Base-by-base conservation (phyloP, 116 monocot species). In the Trichopus zeylanicus region DNA sequence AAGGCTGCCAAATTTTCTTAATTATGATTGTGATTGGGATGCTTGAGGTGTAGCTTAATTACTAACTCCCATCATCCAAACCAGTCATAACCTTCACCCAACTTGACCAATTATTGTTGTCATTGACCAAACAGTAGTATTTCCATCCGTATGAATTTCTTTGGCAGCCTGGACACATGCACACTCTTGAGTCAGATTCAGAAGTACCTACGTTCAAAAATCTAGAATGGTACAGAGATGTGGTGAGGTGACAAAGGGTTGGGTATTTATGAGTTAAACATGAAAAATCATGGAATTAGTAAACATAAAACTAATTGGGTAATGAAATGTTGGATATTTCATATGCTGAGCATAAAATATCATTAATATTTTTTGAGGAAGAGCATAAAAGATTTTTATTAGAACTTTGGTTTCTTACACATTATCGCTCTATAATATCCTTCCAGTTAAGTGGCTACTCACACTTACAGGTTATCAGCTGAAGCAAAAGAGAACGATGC, bases 401-500 rank as follows among this genome's bases (percentile, higher is more conserved):
- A n/a, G n/a, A 2, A 18, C 42, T 42, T 9, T 3, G n/a, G 8
- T 13, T 15, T n/a, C 12, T 42, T 42, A 42, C 42, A n/a, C 42
- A 42, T 4, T n/a, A 12, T 2, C 12, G n/a, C n/a, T 12, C n/a
- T n/a, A 42, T 16, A 18, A 23, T 66, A 20, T 26, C 26, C 22
- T 19, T 0, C 16, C 20, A 24, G 3, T 6, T 52, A 11, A 20
- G n/a, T n/a, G n/a, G n/a, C 12, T 61, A 1, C 32, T 46, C 34
- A 37, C 5, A 37, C 53, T 62, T 48, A 66, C 78, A 97, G 97
- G 51, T 82, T 97, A 73, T 79, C 91, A 62, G 29, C 38, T 59
- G 69, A 84, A 67, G 79, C 87, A 55, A 91, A 80, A 75, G 60
- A 72, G 58, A 79, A 87, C 69, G 82, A 76, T 48, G 77, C 87